Percentiles rank a stretch among this genome's conserved stretches.
phyloP scores from a whole-genome alignment of 257 asterid species.

The Orobanche coerulescens region DNA sequence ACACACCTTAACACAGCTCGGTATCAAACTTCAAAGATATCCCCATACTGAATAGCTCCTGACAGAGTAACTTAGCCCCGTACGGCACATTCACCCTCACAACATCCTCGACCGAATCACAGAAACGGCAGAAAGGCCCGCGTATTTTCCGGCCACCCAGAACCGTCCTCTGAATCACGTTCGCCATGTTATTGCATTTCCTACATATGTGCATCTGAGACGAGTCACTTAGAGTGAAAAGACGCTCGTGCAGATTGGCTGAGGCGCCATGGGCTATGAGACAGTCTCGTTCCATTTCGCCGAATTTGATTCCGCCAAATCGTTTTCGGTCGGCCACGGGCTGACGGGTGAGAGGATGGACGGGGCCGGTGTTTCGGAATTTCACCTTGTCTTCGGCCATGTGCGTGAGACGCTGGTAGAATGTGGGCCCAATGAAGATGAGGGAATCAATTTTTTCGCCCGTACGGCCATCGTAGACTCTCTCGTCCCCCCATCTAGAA shows the following conservation, averaged over 20 bases:
- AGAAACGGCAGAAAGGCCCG: slow-evolving; percentile 79
- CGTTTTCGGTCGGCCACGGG: slow-evolving; percentile 95
- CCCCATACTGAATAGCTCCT: slow-evolving; percentile 95
- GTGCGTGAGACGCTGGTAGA: slow-evolving; percentile 83
- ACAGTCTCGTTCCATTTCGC: slow-evolving; percentile 96
- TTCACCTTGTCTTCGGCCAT: slow-evolving; percentile 98
- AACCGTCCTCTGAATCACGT: slow-evolving; percentile 59
- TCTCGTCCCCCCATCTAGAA: slow-evolving; percentile 79
- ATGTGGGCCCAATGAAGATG: slow-evolving; percentile 87
- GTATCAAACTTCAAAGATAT: slow-evolving; percentile 74
- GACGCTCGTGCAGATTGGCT: slow-evolving; percentile 78
- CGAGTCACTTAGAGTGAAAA: slow-evolving; percentile 83
- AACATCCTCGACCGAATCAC: slow-evolving; percentile 68
- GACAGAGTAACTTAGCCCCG: slow-evolving; percentile 82
- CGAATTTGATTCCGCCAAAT: slow-evolving; percentile 83
- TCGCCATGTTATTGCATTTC: slow-evolving; percentile 70
- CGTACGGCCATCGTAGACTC: slow-evolving; percentile 69
- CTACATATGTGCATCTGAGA: slow-evolving; percentile 82
- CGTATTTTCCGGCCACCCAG: slow-evolving; percentile 62
- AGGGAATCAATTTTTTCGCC: slow-evolving; percentile 64
- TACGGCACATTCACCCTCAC: slow-evolving; percentile 77
- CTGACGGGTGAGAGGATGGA: slow-evolving; percentile 94
- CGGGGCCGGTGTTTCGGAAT: slow-evolving; percentile 81
- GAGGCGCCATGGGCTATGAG: slow-evolving; percentile 94
- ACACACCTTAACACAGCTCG: slow-evolving; percentile 43